Conservation (phyloP, 2,329 filamentous ascomycete species). For the Talaromyces sp. region DNA sequence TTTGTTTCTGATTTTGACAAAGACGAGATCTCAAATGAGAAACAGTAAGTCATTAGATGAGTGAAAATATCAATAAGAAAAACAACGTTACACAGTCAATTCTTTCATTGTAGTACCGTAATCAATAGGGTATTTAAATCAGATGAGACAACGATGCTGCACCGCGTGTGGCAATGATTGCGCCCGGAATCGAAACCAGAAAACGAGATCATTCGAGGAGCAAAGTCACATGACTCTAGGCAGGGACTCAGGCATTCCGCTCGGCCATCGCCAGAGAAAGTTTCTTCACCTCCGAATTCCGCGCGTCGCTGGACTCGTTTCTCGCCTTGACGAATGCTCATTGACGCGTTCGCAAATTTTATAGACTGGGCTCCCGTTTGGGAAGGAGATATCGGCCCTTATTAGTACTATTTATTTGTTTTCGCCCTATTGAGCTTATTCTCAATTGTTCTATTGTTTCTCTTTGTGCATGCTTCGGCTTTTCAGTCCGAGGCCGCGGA, state of each 20-base stretch:
- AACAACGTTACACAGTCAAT: background rate
- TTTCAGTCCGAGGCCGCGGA: background rate
- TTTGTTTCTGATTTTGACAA: conserved; percentile 11
- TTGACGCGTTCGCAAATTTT: background rate
- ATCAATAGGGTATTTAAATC: background rate
- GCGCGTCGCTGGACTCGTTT: conserved; percentile 3
- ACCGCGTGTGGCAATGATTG: background rate
- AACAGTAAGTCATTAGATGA: conserved; percentile 4
- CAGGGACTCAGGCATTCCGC: background rate
- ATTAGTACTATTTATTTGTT: background rate
- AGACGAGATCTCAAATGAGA: background rate
- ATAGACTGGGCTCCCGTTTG: background rate
- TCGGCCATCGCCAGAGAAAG: conserved; percentile 9
- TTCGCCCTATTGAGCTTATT: background rate
- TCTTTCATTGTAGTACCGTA: background rate
- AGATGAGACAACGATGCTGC: background rate
- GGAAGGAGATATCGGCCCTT: background rate
- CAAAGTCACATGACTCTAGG: background rate
- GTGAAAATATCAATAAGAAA: background rate
- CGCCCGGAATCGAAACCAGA: conserved; percentile 12
- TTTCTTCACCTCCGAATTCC: background rate
- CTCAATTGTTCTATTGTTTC: background rate
- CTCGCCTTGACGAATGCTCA: background rate
- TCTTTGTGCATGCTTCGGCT: no score
- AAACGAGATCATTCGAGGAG: background rate